Evolutionary conservation across 768 basidiomycete species (phyloP).

Genomic region (Pleurotus cornucopiae): DNA sequence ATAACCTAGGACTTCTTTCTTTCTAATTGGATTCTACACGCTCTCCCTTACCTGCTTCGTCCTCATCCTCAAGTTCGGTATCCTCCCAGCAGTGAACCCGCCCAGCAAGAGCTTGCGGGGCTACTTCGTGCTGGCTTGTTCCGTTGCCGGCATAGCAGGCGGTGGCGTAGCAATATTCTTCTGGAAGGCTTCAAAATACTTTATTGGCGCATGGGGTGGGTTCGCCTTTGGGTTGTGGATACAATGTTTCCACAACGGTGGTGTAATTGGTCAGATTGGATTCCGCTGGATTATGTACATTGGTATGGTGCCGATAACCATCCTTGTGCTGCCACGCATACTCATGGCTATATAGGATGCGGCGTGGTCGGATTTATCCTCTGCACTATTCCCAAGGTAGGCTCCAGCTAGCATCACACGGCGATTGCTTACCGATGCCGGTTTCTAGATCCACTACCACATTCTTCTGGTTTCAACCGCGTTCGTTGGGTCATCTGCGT

Average conservation of each 20-base stretch:
- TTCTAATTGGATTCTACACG: conserved; percentile 89
- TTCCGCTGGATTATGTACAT: conserved; percentile 89
- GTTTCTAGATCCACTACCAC: conserved; percentile 69
- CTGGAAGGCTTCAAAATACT: conserved; percentile 85
- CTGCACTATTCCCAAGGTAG: conserved; percentile 75
- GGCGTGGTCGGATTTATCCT: conserved; percentile 76
- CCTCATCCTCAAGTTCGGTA: conserved; percentile 85
- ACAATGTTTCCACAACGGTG: conserved; percentile 80
- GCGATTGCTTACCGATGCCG: conserved; percentile 13
- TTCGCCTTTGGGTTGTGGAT: conserved; percentile 86
- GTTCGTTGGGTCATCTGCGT: conserved; percentile 84
- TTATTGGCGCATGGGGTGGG: conserved; percentile 81
- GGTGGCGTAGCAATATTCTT: conserved; percentile 89
- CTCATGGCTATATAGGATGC: conserved; percentile 43
- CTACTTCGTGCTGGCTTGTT: conserved; percentile 81
- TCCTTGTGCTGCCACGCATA: conserved; percentile 8
- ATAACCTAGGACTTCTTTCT: conserved; percentile 78
- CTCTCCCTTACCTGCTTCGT: conserved; percentile 82
- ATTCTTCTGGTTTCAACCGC: conserved; percentile 84
- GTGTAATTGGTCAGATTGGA: conserved; percentile 72
- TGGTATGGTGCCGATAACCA: conserved; percentile 37
- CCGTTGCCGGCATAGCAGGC: conserved; percentile 78
- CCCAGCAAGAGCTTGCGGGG: conserved; percentile 78
- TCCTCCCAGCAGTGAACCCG: conserved; percentile 78
- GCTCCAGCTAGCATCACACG: conserved; percentile 11